Percentiles rank a stretch among this genome's conserved stretches.
Conservation (phyloP, 2,329 filamentous ascomycete species). For the Scedosporium dehoogii region DNA sequence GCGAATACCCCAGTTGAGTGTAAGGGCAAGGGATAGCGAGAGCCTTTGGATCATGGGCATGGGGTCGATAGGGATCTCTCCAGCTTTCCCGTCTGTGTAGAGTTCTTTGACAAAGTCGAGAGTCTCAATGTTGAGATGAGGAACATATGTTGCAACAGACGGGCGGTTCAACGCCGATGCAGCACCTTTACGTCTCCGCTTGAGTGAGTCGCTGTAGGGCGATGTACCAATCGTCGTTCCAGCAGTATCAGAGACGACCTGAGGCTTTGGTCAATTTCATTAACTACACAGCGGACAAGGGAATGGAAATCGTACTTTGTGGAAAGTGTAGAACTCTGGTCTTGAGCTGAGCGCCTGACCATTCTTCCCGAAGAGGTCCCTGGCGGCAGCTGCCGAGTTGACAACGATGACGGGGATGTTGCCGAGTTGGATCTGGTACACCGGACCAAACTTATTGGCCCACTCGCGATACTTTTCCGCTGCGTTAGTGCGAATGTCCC, state of each 20-base stretch:
- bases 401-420: slow-evolving; percentile 47
- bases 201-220: slow-evolving; percentile 55
- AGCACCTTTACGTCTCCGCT: slow-evolving; percentile 53
- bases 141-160: slow-evolving; percentile 51
- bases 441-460: slow-evolving; percentile 35
- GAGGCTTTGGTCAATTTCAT: no score
- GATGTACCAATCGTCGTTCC: slow-evolving; percentile 61
- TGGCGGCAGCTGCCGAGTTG: slow-evolving; percentile 42
- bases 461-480: slow-evolving; percentile 47
- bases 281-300: not conserved
- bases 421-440: slow-evolving; percentile 48
- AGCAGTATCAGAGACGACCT: slow-evolving; percentile 54
- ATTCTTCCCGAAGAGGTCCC: slow-evolving; percentile 39
- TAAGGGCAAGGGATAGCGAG: slow-evolving; percentile 43
- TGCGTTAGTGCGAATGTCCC: slow-evolving; percentile 43
- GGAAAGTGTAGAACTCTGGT: slow-evolving; percentile 49
- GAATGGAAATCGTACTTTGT: slow-evolving; percentile 30
- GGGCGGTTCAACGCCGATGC: slow-evolving; percentile 57
- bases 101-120: slow-evolving; percentile 46
- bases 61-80: slow-evolving; percentile 17
- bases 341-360: slow-evolving; percentile 43
- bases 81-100: slow-evolving; percentile 44
- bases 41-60: no score
- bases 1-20: slow-evolving; percentile 50
- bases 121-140: slow-evolving; percentile 52